These are phyloP conservation scores for Uromyces viciae-fabae DNA, from an alignment of 1,284 basidiomycete genomes.

Conservation along the genomic window DNA sequence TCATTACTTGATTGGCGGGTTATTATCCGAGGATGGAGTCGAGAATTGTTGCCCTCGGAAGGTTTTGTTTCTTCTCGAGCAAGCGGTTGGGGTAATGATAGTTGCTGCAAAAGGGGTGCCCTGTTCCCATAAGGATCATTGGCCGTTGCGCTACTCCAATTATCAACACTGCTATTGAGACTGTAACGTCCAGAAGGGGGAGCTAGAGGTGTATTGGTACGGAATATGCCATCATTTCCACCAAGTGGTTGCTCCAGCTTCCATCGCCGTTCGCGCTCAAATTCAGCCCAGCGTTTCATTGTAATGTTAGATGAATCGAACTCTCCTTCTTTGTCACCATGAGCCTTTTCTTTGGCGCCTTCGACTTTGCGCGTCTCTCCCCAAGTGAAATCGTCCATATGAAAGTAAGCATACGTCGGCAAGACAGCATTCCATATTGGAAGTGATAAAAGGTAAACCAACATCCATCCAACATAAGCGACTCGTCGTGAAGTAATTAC, in stretches of 20 bases:
- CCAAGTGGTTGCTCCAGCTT: slow-evolving; percentile 67
- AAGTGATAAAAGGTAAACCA: slow-evolving; percentile 57
- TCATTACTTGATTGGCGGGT: slow-evolving; percentile 5
- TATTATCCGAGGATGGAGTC: background rate
- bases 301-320: slow-evolving; percentile 95
- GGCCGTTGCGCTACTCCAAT: slow-evolving; percentile 33
- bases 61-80: slow-evolving; percentile 37
- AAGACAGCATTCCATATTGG: slow-evolving; percentile 58
- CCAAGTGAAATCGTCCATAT: slow-evolving; percentile 58
- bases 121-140: slow-evolving; percentile 6
- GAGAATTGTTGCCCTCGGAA: background rate
- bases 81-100: slow-evolving; percentile 40
- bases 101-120: slow-evolving; percentile 23
- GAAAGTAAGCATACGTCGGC: slow-evolving; percentile 52
- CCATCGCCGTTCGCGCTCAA: slow-evolving; percentile 92
- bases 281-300: slow-evolving; percentile 99
- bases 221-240: slow-evolving; percentile 15
- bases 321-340: slow-evolving; percentile 68
- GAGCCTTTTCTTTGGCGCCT: slow-evolving; percentile 49
- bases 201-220: slow-evolving; percentile 1
- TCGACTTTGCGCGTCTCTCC: slow-evolving; percentile 55
- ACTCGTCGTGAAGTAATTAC: slow-evolving; percentile 57
- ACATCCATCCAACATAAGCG: slow-evolving; percentile 58
- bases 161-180: slow-evolving; percentile 26
- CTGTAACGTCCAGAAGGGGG: slow-evolving; percentile 24